Evolutionary conservation across 345 rosid species (phyloP).

Genomic region (Cardiospermum halicacabum): DNA sequence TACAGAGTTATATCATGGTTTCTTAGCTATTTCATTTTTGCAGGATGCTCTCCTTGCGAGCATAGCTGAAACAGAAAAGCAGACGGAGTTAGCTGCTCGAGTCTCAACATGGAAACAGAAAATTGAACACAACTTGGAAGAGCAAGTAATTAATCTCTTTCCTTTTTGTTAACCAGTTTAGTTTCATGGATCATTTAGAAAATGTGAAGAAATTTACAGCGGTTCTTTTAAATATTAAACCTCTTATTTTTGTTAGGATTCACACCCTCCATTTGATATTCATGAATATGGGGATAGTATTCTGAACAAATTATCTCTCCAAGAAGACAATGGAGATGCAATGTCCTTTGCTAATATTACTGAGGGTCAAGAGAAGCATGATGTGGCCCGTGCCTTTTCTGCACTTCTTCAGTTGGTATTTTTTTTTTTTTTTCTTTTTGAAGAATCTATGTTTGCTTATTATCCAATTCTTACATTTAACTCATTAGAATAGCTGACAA

Average conservation of each 20-base stretch:
- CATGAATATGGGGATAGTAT: constrained; percentile 77
- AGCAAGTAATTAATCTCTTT: constrained; percentile 50
- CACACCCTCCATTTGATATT: constrained; percentile 85
- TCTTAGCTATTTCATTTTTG: constrained; percentile 2
- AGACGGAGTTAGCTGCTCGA: constrained; percentile 87
- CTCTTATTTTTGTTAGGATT: constrained; percentile 56
- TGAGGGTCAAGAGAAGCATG: constrained; percentile 73
- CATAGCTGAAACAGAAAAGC: constrained; percentile 88
- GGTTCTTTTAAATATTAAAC: no score
- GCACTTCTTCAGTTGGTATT: constrained; percentile 96
- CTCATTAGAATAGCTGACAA: not conserved
- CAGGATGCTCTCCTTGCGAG: constrained; percentile 95
- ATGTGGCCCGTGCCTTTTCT: constrained; percentile 87
- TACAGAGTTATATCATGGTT: not conserved
- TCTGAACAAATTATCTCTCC: constrained; percentile 50
- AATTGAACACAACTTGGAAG: constrained; percentile 85
- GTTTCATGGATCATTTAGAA: not conserved
- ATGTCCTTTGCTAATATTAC: constrained; percentile 62
- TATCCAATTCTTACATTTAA: not conserved
- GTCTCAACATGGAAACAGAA: constrained; percentile 94
- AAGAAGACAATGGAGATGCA: constrained; percentile 31
- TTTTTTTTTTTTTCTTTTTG: not conserved
- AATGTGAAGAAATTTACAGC: no score
- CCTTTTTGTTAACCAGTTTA: constrained; percentile 4
- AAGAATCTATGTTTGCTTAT: not conserved